Conservation (phyloP, 202 grass and related monocot species). For the Zizania palustris region DNA sequence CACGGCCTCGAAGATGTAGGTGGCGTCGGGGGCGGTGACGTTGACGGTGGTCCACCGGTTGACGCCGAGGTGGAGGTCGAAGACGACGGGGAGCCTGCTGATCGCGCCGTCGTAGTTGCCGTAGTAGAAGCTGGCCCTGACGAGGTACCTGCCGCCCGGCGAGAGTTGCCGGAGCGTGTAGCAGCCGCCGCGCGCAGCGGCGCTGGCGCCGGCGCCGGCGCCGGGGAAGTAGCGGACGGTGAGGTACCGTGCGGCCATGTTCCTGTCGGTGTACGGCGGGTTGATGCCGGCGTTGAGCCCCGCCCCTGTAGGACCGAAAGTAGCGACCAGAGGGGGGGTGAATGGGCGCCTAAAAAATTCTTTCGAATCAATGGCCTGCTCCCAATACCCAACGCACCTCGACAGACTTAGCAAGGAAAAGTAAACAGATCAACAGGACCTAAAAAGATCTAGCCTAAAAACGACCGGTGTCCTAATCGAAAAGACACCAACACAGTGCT, state of each 20-base stretch:
- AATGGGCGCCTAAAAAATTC: too few relatives aligned
- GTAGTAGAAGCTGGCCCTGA: slow-evolving; percentile 56
- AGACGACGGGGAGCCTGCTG: slow-evolving; percentile 18
- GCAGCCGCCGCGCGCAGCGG: slow-evolving; percentile 48
- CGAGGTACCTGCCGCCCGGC: slow-evolving; percentile 39
- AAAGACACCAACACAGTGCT: too few relatives aligned
- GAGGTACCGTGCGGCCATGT: slow-evolving; percentile 44
- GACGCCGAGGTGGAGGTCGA: slow-evolving; percentile 61
- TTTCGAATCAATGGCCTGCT: too few relatives aligned
- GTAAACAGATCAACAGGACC: too few relatives aligned
- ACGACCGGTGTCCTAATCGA: too few relatives aligned
- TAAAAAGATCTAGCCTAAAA: too few relatives aligned
- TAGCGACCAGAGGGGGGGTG: too few relatives aligned
- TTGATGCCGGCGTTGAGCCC: slow-evolving; percentile 37
- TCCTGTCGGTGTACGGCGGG: slow-evolving; percentile 16
- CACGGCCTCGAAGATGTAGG: slow-evolving; percentile 40
- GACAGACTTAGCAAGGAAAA: too few relatives aligned
- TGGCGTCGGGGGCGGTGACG: slow-evolving; percentile 13
- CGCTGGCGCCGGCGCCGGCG: neutral
- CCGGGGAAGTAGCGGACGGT: slow-evolving; percentile 44
- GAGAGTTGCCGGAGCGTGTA: slow-evolving; percentile 54
- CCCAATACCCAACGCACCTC: too few relatives aligned
- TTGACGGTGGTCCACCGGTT: slow-evolving; percentile 65
- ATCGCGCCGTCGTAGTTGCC: slow-evolving; percentile 56
- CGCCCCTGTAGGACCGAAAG: too few relatives aligned